These are phyloP conservation scores for Casaregolazyma lundiana DNA, from an alignment of 1,139 yeast species.

Conservation along the genomic window DNA sequence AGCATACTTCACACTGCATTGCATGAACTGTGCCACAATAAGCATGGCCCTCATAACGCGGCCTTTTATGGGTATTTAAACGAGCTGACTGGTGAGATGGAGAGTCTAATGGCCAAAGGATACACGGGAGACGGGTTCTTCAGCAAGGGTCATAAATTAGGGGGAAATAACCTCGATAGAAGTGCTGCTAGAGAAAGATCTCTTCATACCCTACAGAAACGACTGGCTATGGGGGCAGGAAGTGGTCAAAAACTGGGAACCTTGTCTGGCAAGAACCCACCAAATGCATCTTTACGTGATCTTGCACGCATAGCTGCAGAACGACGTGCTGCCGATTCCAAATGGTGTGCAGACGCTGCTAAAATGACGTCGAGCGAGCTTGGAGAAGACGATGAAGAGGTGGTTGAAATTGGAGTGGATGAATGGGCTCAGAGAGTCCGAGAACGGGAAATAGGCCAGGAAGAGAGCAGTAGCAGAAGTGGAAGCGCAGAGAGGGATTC, in stretches of 20 bases:
- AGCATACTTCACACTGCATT: conserved; percentile 76
- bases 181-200: conserved; percentile 20
- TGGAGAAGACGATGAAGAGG: conserved; percentile 17
- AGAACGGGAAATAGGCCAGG: not conserved
- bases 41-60: conserved; percentile 74
- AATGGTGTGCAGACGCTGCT: conserved; percentile 44
- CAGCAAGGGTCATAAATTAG: conserved; percentile 50
- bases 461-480: not conserved
- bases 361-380: conserved; percentile 14
- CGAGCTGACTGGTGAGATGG: conserved; percentile 54
- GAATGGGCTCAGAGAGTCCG: not conserved
- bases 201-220: conserved; percentile 17
- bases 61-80: conserved; percentile 64
- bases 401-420: conserved; percentile 11
- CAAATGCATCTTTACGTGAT: conserved; percentile 38
- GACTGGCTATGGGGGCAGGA: conserved; percentile 20
- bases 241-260: conserved; percentile 28
- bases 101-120: conserved; percentile 47
- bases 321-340: conserved; percentile 52
- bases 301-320: conserved; percentile 66
- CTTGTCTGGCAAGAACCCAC: conserved; percentile 1
- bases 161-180: conserved; percentile 15
- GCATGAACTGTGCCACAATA: conserved; percentile 84
- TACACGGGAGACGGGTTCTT: conserved; percentile 39
- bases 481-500: conserved; percentile 7